Evolutionary conservation across 306 rosid species (phyloP).

Genomic region (Mimosa bimucronata): DNA sequence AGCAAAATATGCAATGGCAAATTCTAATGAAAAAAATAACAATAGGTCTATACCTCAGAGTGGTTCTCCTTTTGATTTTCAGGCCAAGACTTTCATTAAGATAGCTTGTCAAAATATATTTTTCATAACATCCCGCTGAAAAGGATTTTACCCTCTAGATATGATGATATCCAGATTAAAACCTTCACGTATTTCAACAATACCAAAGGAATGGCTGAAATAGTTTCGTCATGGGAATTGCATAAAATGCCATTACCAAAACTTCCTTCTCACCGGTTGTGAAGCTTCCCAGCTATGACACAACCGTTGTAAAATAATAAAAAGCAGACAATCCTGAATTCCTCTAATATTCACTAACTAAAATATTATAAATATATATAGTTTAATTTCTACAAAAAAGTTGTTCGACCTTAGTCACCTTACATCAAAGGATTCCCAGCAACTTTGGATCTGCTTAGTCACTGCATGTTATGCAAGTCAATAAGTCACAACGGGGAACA

Average conservation of each 20-base stretch:
- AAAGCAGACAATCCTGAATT: constrained; percentile 6
- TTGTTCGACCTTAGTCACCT: constrained; percentile 7
- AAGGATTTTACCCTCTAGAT: not conserved
- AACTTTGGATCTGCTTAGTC: constrained; percentile 40
- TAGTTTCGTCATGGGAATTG: not conserved
- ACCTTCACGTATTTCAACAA: not conserved
- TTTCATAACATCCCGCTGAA: not conserved
- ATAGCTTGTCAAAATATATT: not conserved
- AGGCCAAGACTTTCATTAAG: too few relatives aligned
- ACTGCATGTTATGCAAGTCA: constrained; percentile 37
- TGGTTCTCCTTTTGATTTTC: not conserved
- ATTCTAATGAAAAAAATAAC: too few relatives aligned
- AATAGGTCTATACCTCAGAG: too few relatives aligned
- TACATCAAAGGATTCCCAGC: constrained; percentile 18
- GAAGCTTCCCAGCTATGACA: too few relatives aligned
- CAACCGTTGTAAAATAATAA: not conserved
- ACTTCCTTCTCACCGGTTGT: not conserved
- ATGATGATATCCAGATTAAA: not conserved
- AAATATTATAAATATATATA: not conserved
- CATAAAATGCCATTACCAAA: not conserved
- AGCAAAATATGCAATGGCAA: too few relatives aligned
- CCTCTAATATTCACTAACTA: constrained; percentile 1
- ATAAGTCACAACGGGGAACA: constrained; percentile 2
- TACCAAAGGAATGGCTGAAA: not conserved
- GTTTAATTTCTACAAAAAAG: constrained; percentile 27